Base-by-base conservation (phyloP, 306 rosid genomes). In the Corylus americana region DNA sequence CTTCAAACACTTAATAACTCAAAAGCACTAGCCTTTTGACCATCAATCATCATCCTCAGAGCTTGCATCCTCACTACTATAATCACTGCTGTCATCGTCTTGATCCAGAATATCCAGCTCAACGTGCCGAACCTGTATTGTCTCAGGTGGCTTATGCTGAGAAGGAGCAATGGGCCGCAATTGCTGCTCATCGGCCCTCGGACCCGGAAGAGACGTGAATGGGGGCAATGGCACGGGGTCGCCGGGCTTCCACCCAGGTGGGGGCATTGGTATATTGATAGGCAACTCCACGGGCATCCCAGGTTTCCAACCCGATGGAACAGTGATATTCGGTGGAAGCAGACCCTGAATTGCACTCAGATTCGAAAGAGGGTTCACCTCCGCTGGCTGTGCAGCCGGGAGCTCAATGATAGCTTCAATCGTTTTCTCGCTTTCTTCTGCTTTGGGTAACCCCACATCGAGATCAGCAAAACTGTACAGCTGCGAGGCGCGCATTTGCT, bases 221-320 rank as follows among this genome's bases (percentile, higher is more conserved):
- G 91, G 87, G 17, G 97, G 97, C 85, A 94, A 83, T 27, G 95
- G 90, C 82, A 94, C 97, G 11, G 97, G 97, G 79, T 94, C 98
- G 84, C 98, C 98, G 0, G 93, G 91, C 87, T 94, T 92, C 97
- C 98, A 94, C 51, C 97, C 98, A 55, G 97, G 97, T 1, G 97
- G 98, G 45, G 97, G 97, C 87, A 94, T 72, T 73, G 97, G 96
- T 27, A 92, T 1, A 77, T 89, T 90, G 4, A 73, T 78, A 45
- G 98, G 97, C 79, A 94, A 87, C 49, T 89, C 89, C 82, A 94
- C 93, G 39, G 97, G 97, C 97, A 92, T 92, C 66, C 97, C 97
- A 17, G 98, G 98, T 81, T 92, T 94, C 98, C 98, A 94, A 9
- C 97, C 98, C 42, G 94, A 83, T 4, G 98, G 98, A 54, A 94